Percentiles rank a stretch among this genome's conserved stretches.
Evolutionary conservation across 164 flowering plant species (phyloP).

Genomic region (Chimonanthus praecox): DNA sequence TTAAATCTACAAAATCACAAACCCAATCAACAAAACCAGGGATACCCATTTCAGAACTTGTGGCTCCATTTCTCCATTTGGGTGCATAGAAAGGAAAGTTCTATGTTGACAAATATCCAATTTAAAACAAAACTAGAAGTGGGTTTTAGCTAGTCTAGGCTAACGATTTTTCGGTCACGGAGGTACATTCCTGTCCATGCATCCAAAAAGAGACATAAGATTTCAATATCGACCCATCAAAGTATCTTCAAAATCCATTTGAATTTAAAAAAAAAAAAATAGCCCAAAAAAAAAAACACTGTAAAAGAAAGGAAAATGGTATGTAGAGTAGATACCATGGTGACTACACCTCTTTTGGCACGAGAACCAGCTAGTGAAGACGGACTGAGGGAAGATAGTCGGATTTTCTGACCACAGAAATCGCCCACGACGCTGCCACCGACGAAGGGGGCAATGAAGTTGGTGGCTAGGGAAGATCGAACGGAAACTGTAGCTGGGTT

Average conservation of each 20-base stretch:
- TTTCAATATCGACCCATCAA: not conserved
- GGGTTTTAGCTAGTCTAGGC: too few relatives aligned
- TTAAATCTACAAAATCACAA: not conserved
- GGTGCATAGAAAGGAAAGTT: too few relatives aligned
- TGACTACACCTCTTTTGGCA: slow-evolving; percentile 60
- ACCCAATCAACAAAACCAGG: not conserved
- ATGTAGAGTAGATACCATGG: slow-evolving; percentile 49
- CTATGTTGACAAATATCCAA: too few relatives aligned
- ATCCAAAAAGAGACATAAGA: too few relatives aligned
- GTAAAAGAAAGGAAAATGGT: not conserved
- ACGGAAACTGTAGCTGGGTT: slow-evolving; percentile 15
- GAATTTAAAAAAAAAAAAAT: not conserved
- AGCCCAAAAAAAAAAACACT: not conserved
- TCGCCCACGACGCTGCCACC: slow-evolving; percentile 45
- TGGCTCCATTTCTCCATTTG: too few relatives aligned
- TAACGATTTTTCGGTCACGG: too few relatives aligned
- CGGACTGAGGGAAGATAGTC: slow-evolving; percentile 28
- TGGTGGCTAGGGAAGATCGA: slow-evolving; percentile 38
- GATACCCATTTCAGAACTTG: too few relatives aligned
- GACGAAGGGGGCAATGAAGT: slow-evolving; percentile 34
- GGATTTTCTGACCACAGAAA: slow-evolving; percentile 53
- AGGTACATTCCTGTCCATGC: too few relatives aligned
- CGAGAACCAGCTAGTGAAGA: slow-evolving; percentile 24
- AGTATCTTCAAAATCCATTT: not conserved
- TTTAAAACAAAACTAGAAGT: too few relatives aligned